Percentiles rank a stretch among this genome's conserved stretches.
Conservation (phyloP, 139 green algal genomes). For the Zygnema cylindricum region DNA sequence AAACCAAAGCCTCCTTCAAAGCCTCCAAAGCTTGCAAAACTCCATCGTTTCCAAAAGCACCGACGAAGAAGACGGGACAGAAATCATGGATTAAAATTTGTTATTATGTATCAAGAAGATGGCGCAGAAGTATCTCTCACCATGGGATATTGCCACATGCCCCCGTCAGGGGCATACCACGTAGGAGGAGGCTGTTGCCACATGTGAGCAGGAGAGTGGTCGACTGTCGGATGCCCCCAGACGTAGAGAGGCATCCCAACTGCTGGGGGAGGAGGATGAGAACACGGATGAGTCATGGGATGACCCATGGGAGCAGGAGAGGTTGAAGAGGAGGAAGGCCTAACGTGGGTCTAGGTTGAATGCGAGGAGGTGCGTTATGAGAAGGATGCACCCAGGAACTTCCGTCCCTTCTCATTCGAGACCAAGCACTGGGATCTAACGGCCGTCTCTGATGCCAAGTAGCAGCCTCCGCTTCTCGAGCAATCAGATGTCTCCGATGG, state of each 20-base stretch:
- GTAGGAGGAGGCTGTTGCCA: slow-evolving; percentile 24
- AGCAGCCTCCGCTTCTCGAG: slow-evolving; percentile 49
- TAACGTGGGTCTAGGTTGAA: slow-evolving; percentile 40
- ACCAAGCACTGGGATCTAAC: slow-evolving; percentile 21
- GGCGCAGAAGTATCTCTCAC: background rate
- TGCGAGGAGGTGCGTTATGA: slow-evolving; percentile 25
- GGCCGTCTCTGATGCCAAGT: slow-evolving; percentile 46
- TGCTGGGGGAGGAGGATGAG: background rate
- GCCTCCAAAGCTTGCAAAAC: too few species aligned
- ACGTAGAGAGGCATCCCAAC: slow-evolving; percentile 28
- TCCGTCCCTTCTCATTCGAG: slow-evolving; percentile 31
- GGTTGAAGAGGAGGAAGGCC: slow-evolving; percentile 17
- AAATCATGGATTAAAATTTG: too few species aligned
- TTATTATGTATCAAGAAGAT: too few species aligned
- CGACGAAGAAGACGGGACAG: too few species aligned
- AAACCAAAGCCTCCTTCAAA: too few species aligned
- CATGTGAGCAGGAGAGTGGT: slow-evolving; percentile 29
- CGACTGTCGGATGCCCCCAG: slow-evolving; percentile 38
- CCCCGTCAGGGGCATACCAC: slow-evolving; percentile 29
- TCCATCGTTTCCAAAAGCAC: too few species aligned
- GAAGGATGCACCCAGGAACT: slow-evolving; percentile 42
- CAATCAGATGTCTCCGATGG: slow-evolving; percentile 43
- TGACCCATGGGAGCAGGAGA: slow-evolving; percentile 4
- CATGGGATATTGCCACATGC: slow-evolving; percentile 21
- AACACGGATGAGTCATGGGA: background rate